A percentile compares a stretch with the other conserved stretches of the same genome.
phyloP scores from a whole-genome alignment of 352 stramenopile species.

The Pythium grandisporangium region DNA sequence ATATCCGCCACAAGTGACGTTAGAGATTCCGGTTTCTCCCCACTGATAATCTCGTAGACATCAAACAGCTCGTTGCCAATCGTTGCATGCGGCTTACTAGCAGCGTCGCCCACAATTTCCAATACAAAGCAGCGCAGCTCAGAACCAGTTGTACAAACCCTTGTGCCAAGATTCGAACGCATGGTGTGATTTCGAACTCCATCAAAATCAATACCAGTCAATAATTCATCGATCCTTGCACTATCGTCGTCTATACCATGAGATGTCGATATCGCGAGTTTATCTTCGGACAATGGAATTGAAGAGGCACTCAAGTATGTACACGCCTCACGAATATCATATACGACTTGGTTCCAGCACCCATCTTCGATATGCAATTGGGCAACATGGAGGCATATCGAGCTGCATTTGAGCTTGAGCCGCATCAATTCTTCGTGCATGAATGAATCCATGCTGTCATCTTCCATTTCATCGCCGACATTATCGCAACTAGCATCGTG shows the following conservation, averaged over 20 bases:
- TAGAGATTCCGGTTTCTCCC: too few species aligned
- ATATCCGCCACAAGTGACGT: too few species aligned
- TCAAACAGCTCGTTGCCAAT: slow-evolving; percentile 13
- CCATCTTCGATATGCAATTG: slow-evolving; percentile 24
- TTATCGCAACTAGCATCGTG: too few species aligned
- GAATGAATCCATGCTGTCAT: slow-evolving; percentile 52
- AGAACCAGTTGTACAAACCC: slow-evolving; percentile 28
- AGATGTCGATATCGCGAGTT: slow-evolving; percentile 5
- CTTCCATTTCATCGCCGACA: too few species aligned
- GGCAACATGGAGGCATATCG: slow-evolving; percentile 51
- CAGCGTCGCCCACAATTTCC: slow-evolving; percentile 61
- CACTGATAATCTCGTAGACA: slow-evolving; percentile 41
- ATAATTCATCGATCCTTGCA: slow-evolving; percentile 24
- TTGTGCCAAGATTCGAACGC: slow-evolving; percentile 12
- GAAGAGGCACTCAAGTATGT: slow-evolving; percentile 20
- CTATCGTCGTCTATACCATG: slow-evolving; percentile 3
- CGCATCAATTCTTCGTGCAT: slow-evolving; percentile 71
- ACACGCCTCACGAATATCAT: slow-evolving; percentile 35
- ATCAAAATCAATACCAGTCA: slow-evolving; percentile 60
- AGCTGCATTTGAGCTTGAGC: slow-evolving; percentile 69
- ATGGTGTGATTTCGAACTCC: slow-evolving; percentile 28
- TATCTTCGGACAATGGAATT: slow-evolving; percentile 19
- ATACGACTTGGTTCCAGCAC: slow-evolving; percentile 27
- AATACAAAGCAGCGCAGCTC: slow-evolving; percentile 61
- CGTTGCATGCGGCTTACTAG: slow-evolving; percentile 25